These are phyloP conservation scores for Candida manassasensis DNA, from an alignment of 805 yeast species.

Conservation along the genomic window DNA sequence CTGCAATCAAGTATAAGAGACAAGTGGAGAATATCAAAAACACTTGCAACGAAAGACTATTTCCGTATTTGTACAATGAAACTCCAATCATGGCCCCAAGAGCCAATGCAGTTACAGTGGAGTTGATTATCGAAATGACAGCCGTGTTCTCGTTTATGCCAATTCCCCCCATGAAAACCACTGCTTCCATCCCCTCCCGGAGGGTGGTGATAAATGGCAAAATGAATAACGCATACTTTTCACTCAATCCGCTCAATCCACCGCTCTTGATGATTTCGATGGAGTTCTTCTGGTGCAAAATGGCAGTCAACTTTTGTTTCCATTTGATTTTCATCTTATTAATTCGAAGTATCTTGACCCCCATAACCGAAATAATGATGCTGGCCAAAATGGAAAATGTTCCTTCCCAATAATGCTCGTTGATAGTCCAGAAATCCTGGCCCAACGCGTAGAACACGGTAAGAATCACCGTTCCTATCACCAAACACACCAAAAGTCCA, in stretches of 20 bases:
- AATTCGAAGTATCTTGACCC: slow-evolving; percentile 39
- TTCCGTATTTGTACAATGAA: slow-evolving; percentile 36
- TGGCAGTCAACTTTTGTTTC: slow-evolving; percentile 32
- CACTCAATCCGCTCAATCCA: slow-evolving; percentile 15
- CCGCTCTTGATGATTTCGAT: slow-evolving; percentile 1
- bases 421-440: slow-evolving; percentile 39
- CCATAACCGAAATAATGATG: slow-evolving; percentile 43
- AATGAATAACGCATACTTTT: slow-evolving; percentile 26
- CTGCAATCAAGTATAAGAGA: slow-evolving; percentile 40
- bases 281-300: slow-evolving; percentile 15
- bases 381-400: slow-evolving; percentile 41
- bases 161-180: slow-evolving; percentile 40
- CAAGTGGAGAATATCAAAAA: slow-evolving; percentile 36
- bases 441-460: slow-evolving; percentile 38
- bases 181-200: slow-evolving; percentile 42
- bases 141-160: slow-evolving; percentile 34
- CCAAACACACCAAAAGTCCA: slow-evolving; percentile 35
- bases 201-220: slow-evolving; percentile 38
- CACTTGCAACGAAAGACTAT: slow-evolving; percentile 38
- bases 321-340: slow-evolving; percentile 43
- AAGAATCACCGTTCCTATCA: slow-evolving; percentile 37
- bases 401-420: slow-evolving; percentile 49
- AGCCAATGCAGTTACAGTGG: slow-evolving; percentile 23
- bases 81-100: slow-evolving; percentile 32
- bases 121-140: slow-evolving; percentile 26